These are phyloP conservation scores for Xylaria multiplex DNA, from an alignment of 2,329 filamentous ascomycete genomes.

Conservation along the genomic window DNA sequence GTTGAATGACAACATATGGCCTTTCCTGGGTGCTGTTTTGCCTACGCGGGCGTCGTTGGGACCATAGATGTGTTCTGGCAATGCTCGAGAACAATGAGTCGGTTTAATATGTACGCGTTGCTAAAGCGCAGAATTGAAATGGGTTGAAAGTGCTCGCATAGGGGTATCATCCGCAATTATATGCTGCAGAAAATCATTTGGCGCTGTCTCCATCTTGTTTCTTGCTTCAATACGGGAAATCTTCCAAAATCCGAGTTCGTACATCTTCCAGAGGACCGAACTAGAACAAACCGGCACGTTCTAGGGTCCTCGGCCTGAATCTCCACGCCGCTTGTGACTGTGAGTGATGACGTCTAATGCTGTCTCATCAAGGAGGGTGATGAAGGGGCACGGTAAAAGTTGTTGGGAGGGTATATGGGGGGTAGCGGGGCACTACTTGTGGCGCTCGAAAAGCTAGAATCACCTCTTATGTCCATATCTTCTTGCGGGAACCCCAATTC, in stretches of 20 bases:
- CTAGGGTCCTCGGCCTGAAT: constrained; percentile 8
- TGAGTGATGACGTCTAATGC: constrained; percentile 32
- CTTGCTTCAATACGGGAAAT: constrained; percentile 11
- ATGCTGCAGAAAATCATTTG: constrained; percentile 22
- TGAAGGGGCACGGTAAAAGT: constrained; percentile 27
- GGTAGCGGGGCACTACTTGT: constrained; percentile 45
- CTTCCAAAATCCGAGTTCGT: constrained; percentile 2
- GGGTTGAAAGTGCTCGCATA: constrained; percentile 24
- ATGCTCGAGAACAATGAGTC: not conserved
- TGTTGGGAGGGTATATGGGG: constrained; percentile 40
- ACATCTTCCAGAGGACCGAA: not conserved
- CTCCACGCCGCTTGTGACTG: constrained; percentile 27
- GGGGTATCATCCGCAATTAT: constrained; percentile 33
- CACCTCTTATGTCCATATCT: constrained; percentile 46
- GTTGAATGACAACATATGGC: constrained; percentile 15
- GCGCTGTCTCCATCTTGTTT: constrained; percentile 14
- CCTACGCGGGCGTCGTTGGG: not conserved
- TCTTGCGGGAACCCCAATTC: constrained; percentile 57
- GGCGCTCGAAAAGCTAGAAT: constrained; percentile 58
- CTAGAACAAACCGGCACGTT: not conserved
- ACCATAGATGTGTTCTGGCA: not conserved
- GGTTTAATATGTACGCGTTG: constrained; percentile 23
- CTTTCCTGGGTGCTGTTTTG: not conserved
- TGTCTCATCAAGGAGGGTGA: constrained; percentile 40
- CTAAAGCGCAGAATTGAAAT: constrained; percentile 18